Base-by-base conservation (phyloP, 1,284 basidiomycete genomes). In the Salmacisia buchloeana region DNA sequence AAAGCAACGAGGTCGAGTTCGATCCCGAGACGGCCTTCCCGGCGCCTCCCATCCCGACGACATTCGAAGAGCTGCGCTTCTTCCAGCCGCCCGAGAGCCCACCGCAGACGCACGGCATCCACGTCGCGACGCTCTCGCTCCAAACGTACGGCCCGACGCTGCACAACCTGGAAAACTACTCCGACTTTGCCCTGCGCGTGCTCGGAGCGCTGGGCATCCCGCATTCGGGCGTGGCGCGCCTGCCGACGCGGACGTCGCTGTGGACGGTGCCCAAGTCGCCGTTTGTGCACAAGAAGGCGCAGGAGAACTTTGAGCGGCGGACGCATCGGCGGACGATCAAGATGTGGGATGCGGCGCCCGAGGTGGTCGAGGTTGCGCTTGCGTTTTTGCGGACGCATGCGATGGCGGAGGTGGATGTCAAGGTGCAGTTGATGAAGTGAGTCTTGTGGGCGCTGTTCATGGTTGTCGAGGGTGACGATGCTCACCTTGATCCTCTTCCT, bases 281-380 rank as follows among this genome's bases (percentile, higher is more conserved):
- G 2, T 97, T 97, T 80, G 88, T 88, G 7, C 89, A 94, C 81
- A 98, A 98, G 80, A 97, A 96, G 82, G 84, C 86, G 23, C 93
- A 97, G 81, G 93, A 98, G 83, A 97, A 97, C 82, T 98, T 97
- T 80, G 89, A 92, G 81, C 83, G 91, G 34, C 85, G 84, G 74
- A 89, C 89, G 62, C 89, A 94, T 78, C 89, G 89, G 74, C 85
- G 94, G 15, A 85, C 85, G 25, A 87, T 98, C 82, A 94, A 94
- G 81, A 89, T 93, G 0, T 97, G 86, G 84, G 94, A 98, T 80
- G 86, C 92, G 10, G 85, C 93, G 73, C 83, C 85, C 1, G 86
- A 88, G 68, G 88, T 91, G 2, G 84, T 98, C 5, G 87, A 91
- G 57, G 83, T 87, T 61, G 94, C 89, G 90, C 82, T 93, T 59